phyloP scores from a whole-genome alignment of 2,329 filamentous ascomycete genomes.

The Periconia digitata region DNA sequence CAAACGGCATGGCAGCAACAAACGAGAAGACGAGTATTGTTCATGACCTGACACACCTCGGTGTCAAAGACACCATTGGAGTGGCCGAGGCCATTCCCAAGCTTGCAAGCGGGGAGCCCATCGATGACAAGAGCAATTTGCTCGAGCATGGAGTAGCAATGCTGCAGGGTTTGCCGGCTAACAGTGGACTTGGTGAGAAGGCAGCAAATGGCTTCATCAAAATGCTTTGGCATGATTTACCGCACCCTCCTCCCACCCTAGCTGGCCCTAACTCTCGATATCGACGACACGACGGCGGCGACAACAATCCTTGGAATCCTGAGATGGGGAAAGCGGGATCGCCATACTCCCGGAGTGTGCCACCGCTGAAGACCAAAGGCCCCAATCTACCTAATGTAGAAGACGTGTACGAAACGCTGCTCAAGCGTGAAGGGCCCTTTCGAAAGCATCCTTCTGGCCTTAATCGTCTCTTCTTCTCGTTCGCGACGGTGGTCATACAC shows the following conservation, averaged over 20 bases:
- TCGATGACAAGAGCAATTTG: slow-evolving; percentile 60
- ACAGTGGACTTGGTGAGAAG: slow-evolving; percentile 52
- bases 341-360: slow-evolving; percentile 61
- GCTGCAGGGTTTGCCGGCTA: slow-evolving; percentile 53
- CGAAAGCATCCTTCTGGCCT: slow-evolving; percentile 69
- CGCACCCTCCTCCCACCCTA: slow-evolving; percentile 52
- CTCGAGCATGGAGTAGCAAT: slow-evolving; percentile 55
- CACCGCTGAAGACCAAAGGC: slow-evolving; percentile 54
- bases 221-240: slow-evolving; percentile 57
- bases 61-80: slow-evolving; percentile 47
- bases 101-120: slow-evolving; percentile 64
- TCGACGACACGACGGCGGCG: slow-evolving; percentile 40
- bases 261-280: slow-evolving; percentile 51
- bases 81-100: slow-evolving; percentile 61
- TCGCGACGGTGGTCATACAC: slow-evolving; percentile 63
- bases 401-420: slow-evolving; percentile 60
- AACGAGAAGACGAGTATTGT: slow-evolving; percentile 27
- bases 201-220: slow-evolving; percentile 55
- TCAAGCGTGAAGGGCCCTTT: slow-evolving; percentile 61
- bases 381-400: slow-evolving; percentile 57
- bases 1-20: slow-evolving; percentile 22
- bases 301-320: slow-evolving; percentile 55
- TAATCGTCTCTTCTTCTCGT: slow-evolving; percentile 71
- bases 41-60: slow-evolving; percentile 61
- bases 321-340: slow-evolving; percentile 57